A percentile compares a stretch with the other conserved stretches of the same genome.
phyloP scores from a whole-genome alignment of 2,329 filamentous ascomycete genomes.

The Ceratocystis cubensis region DNA sequence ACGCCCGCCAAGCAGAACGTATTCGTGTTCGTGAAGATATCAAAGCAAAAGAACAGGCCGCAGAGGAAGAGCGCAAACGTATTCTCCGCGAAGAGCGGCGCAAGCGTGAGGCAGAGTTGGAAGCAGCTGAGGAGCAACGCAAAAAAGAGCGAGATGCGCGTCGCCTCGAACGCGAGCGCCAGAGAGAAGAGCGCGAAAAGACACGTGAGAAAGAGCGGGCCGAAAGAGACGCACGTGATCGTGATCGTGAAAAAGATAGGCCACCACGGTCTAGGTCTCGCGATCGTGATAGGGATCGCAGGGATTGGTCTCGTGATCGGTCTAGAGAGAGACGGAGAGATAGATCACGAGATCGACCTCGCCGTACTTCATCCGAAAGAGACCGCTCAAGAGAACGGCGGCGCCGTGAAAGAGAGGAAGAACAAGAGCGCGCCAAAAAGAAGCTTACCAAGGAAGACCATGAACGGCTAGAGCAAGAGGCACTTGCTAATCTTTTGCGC shows the following conservation, averaged over 20 bases:
- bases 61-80: slow-evolving; percentile 48
- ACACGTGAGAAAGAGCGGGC: slow-evolving; percentile 31
- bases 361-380: slow-evolving; percentile 19
- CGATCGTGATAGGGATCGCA: slow-evolving; percentile 12
- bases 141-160: slow-evolving; percentile 40
- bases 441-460: slow-evolving; percentile 46
- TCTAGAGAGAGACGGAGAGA: slow-evolving; percentile 21
- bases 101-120: slow-evolving; percentile 36
- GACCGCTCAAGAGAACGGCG: slow-evolving; percentile 26
- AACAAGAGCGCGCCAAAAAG: slow-evolving; percentile 37
- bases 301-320: slow-evolving; percentile 13
- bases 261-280: neutral
- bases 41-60: slow-evolving; percentile 44
- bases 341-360: slow-evolving; percentile 20
- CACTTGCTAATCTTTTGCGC: slow-evolving; percentile 45
- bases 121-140: slow-evolving; percentile 38
- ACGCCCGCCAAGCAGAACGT: slow-evolving; percentile 46
- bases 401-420: slow-evolving; percentile 29
- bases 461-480: slow-evolving; percentile 45
- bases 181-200: slow-evolving; percentile 43
- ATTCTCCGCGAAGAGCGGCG: slow-evolving; percentile 46
- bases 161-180: slow-evolving; percentile 39
- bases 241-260: slow-evolving; percentile 24
- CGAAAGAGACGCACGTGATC: slow-evolving; percentile 27
- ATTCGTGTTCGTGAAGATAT: slow-evolving; percentile 50